phyloP scores from a whole-genome alignment of 768 basidiomycete genomes.

The Hypholoma sublateritium region DNA sequence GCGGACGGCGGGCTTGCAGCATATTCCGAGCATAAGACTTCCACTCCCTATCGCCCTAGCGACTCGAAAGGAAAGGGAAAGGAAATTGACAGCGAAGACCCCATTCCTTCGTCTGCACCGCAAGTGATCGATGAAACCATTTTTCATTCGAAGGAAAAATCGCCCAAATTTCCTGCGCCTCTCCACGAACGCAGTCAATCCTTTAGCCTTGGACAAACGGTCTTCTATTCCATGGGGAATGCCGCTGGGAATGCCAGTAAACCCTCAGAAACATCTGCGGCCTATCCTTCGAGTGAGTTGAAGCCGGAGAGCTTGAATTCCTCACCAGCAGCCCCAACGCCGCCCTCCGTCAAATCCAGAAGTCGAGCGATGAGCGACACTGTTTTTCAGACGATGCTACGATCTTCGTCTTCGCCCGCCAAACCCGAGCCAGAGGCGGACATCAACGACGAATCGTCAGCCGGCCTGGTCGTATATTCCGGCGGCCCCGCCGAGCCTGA shows the following conservation, averaged over 20 bases:
- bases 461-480: constrained; percentile 50
- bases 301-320: constrained; percentile 24
- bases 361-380: constrained; percentile 64
- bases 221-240: constrained; percentile 54
- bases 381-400: constrained; percentile 58
- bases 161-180: constrained; percentile 32
- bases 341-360: constrained; percentile 38
- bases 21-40: constrained; percentile 34
- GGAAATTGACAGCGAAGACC: constrained; percentile 23
- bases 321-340: constrained; percentile 15
- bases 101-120: constrained; percentile 17
- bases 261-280: constrained; percentile 23
- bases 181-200: constrained; percentile 64
- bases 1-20: constrained; percentile 14
- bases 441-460: constrained; percentile 58
- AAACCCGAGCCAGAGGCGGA: constrained; percentile 53
- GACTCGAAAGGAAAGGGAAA: constrained; percentile 40
- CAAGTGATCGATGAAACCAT: constrained; percentile 40
- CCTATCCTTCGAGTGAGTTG: constrained; percentile 32
- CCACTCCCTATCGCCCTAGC: constrained; percentile 38
- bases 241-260: constrained; percentile 14
- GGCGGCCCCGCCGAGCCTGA: constrained; percentile 51
- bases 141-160: constrained; percentile 43
- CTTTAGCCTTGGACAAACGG: constrained; percentile 64
- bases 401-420: constrained; percentile 34